A percentile compares a stretch with the other conserved stretches of the same genome.
Evolutionary conservation across 495 filamentous ascomycete species (phyloP).

Genomic region (Zalerion maritima): DNA sequence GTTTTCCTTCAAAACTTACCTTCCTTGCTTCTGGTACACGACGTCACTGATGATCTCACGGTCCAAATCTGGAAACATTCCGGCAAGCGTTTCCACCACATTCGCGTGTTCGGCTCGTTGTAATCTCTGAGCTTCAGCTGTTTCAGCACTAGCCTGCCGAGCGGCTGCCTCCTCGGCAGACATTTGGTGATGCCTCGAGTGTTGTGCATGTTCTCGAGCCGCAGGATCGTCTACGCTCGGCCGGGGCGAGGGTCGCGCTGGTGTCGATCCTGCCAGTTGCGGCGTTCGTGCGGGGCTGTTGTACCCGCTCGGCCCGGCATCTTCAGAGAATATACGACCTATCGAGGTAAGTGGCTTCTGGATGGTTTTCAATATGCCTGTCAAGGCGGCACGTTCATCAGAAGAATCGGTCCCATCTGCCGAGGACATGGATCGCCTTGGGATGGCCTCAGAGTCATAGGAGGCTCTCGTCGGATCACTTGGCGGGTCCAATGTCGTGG

Average conservation of each 20-base stretch:
- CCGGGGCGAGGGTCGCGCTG: conserved; percentile 44
- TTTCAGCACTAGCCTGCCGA: conserved; percentile 82
- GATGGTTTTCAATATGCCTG: conserved; percentile 78
- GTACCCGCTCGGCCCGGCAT: conserved; percentile 31
- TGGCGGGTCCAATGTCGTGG: conserved; percentile 30
- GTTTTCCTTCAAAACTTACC: conserved; percentile 45
- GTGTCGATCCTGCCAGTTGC: conserved; percentile 19
- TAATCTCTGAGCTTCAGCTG: conserved; percentile 74
- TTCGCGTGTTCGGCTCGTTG: conserved; percentile 73
- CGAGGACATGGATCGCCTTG: conserved; percentile 26
- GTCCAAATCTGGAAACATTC: conserved; percentile 90
- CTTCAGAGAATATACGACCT: conserved; percentile 93
- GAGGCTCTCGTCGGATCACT: conserved; percentile 21
- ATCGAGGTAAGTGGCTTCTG: conserved; percentile 86
- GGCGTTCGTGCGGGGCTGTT: conserved; percentile 41
- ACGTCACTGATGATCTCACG: conserved; percentile 88
- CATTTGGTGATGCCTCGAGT: conserved; percentile 27
- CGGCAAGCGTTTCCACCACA: conserved; percentile 79
- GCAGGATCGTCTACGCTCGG: conserved; percentile 33
- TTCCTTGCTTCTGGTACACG: conserved; percentile 78
- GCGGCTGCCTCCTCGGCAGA: conserved; percentile 85
- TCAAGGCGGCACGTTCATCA: conserved; percentile 65
- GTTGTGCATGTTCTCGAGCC: conserved; percentile 17
- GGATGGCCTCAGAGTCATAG: conserved; percentile 28
- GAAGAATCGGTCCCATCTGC: conserved; percentile 34